Percentiles rank a stretch among this genome's conserved stretches.
These are phyloP conservation scores for Colletotrichum orchidophilum DNA, from an alignment of 2,329 filamentous ascomycete genomes.

Conservation along the genomic window DNA sequence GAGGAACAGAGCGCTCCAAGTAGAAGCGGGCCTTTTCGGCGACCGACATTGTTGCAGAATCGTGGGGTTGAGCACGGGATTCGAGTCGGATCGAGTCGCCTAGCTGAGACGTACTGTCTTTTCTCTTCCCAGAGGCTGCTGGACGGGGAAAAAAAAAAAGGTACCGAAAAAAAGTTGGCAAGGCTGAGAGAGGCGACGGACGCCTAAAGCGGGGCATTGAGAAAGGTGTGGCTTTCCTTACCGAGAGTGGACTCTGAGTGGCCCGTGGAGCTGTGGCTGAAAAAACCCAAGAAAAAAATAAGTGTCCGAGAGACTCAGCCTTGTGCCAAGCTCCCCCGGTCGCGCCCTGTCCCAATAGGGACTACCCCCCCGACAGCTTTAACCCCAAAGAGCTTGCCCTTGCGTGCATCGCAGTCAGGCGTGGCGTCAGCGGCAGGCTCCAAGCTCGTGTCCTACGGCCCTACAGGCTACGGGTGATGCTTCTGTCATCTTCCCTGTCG, in stretches of 20 bases:
- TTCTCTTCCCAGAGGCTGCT: background rate
- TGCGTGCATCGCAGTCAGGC: background rate
- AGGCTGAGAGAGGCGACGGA: conserved; percentile 31
- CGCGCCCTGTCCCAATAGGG: background rate
- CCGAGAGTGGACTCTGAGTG: background rate
- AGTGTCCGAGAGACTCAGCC: conserved; percentile 11
- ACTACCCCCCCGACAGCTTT: background rate
- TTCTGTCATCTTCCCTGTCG: conserved; percentile 29
- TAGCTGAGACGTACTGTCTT: background rate
- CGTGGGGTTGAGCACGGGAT: background rate
- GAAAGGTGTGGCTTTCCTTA: background rate
- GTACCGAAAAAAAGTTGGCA: conserved; percentile 35
- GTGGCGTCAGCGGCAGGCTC: background rate
- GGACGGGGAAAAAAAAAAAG: background rate
- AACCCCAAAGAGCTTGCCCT: background rate
- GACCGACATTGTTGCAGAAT: conserved; percentile 50
- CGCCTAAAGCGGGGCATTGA: conserved; percentile 18
- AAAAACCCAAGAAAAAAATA: no score
- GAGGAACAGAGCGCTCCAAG: conserved; percentile 89
- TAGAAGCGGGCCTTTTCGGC: conserved; percentile 96
- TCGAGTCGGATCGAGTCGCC: conserved; percentile 1
- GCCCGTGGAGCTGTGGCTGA: background rate
- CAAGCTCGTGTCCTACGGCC: background rate
- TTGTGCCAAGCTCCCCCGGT: conserved; percentile 15
- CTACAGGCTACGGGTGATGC: background rate